phyloP scores from a whole-genome alignment of 331 rosid genomes.

The Saraca asoca region DNA sequence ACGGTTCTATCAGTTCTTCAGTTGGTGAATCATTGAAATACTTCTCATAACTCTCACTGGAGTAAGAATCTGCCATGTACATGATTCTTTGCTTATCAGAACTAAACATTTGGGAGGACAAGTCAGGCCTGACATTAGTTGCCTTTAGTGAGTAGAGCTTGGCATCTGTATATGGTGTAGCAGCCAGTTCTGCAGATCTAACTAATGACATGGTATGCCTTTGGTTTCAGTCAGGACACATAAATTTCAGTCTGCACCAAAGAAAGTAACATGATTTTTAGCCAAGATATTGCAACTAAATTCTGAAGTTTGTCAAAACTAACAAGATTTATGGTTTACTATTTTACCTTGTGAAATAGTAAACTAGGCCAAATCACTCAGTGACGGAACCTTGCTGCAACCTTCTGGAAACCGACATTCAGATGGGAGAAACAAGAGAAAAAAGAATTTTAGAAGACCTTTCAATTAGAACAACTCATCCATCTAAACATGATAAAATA shows the following conservation, averaged over 20 bases:
- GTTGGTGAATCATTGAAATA: constrained; percentile 71
- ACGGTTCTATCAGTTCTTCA: constrained; percentile 58
- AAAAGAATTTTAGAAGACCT: constrained; percentile 11
- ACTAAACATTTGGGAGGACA: constrained; percentile 55
- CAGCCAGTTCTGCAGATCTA: constrained; percentile 52
- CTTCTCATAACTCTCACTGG: constrained; percentile 72
- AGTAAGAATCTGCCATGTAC: constrained; percentile 57
- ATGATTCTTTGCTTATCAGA: constrained; percentile 57
- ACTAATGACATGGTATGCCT: constrained; percentile 56
- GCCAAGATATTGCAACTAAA: constrained; percentile 27
- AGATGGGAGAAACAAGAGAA: constrained; percentile 23
- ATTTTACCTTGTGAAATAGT: constrained; percentile 29
- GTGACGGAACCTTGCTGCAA: constrained; percentile 24
- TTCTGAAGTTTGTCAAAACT: constrained; percentile 20
- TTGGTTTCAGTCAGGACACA: constrained; percentile 31
- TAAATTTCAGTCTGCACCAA: constrained; percentile 41
- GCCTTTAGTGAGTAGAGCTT: constrained; percentile 77
- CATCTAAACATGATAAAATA: constrained; percentile 1
- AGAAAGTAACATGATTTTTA: constrained; percentile 30
- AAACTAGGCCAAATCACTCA: constrained; percentile 32
- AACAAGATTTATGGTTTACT: not conserved
- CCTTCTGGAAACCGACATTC: constrained; percentile 31
- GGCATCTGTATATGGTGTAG: constrained; percentile 60
- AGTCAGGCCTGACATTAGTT: constrained; percentile 58
- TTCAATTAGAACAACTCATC: constrained; percentile 12